These are phyloP conservation scores for Xylaria sp. DNA, from an alignment of 2,329 filamentous ascomycete genomes.

Conservation along the genomic window DNA sequence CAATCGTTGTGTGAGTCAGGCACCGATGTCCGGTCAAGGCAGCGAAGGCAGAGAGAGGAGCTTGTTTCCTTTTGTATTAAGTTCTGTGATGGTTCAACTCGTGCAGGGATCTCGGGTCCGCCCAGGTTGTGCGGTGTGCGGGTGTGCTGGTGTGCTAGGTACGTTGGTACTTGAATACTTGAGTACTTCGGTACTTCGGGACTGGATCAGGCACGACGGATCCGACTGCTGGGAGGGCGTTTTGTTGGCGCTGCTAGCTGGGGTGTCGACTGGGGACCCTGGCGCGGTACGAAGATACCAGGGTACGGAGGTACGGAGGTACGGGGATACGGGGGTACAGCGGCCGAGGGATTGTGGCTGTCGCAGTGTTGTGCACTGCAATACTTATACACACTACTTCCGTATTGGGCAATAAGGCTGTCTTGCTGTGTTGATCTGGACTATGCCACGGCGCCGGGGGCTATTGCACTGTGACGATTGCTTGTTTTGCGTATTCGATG, in stretches of 20 bases:
- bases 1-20: constrained; percentile 45
- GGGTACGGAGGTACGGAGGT: constrained; percentile 21
- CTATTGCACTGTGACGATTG: constrained; percentile 24
- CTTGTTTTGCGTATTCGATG: constrained; percentile 13
- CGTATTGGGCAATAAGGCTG: constrained; percentile 24
- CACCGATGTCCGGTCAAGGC: constrained; percentile 44
- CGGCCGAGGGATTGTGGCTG: constrained; percentile 6
- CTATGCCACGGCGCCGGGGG: constrained; percentile 18
- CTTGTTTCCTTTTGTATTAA: constrained; percentile 41
- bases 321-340: constrained; percentile 6
- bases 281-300: constrained; percentile 6
- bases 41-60: constrained; percentile 35
- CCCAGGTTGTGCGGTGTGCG: constrained; percentile 27
- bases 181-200: constrained; percentile 21
- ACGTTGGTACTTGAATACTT: constrained; percentile 21
- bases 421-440: constrained; percentile 15
- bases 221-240: constrained; percentile 28
- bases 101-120: constrained; percentile 33
- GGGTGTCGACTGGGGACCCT: constrained; percentile 17
- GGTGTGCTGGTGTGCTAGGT: constrained; percentile 17
- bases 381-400: constrained; percentile 6
- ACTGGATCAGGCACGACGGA: constrained; percentile 27
- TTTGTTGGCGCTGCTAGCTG: constrained; percentile 29
- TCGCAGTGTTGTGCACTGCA: constrained; percentile 3
- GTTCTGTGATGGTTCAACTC: constrained; percentile 33